Conservation (phyloP, 345 rosid species). For the Citrus inodora region DNA sequence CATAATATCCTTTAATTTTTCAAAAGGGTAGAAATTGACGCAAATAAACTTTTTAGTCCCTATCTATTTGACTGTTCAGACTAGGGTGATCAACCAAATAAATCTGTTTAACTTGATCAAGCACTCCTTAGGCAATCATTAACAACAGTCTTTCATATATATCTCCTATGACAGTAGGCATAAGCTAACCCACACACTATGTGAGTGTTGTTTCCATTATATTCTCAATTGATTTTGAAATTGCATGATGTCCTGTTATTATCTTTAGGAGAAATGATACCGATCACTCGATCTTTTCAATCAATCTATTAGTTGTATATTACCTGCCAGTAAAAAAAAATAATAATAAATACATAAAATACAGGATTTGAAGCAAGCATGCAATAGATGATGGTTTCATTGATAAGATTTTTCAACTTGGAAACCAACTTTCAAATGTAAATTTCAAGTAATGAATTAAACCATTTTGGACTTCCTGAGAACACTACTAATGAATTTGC, state of each 20-base stretch:
- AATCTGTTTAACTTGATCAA: no score
- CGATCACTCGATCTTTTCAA: slow-evolving; percentile 34
- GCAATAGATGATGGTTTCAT: no score
- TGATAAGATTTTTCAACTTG: no score
- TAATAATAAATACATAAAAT: no score
- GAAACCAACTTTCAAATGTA: no score
- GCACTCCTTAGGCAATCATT: not conserved
- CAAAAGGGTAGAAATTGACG: no score
- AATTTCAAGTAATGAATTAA: no score
- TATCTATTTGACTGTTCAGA: no score
- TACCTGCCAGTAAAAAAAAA: slow-evolving; percentile 14
- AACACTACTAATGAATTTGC: no score
- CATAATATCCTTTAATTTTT: slow-evolving; percentile 24
- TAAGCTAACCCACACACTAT: slow-evolving; percentile 29
- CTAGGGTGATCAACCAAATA: no score
- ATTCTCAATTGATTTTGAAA: not conserved
- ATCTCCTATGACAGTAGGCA: slow-evolving; percentile 32
- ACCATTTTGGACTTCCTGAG: no score
- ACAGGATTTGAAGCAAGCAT: not conserved
- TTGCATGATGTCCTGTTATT: slow-evolving; percentile 28
- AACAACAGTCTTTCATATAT: slow-evolving; percentile 26
- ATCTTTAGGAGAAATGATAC: slow-evolving; percentile 39
- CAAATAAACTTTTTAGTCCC: no score
- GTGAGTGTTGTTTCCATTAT: slow-evolving; percentile 7
- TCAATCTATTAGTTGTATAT: slow-evolving; percentile 27